Evolutionary conservation across 129 eudicot species (phyloP).

Genomic region (Flaveria sonorensis): DNA sequence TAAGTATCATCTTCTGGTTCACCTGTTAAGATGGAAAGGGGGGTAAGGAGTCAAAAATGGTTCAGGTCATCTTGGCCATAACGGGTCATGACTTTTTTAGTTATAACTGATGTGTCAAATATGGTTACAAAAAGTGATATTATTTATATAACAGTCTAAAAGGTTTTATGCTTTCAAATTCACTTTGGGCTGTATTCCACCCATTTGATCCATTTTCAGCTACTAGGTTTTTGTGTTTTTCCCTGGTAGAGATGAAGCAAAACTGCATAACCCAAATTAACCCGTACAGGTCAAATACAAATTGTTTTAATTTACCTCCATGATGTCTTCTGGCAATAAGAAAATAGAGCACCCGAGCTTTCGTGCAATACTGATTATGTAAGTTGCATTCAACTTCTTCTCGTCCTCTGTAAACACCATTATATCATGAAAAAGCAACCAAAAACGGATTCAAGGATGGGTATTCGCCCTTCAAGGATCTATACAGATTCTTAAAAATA

Average conservation of each 20-base stretch:
- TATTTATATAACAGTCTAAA: background rate
- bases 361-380: slow-evolving; percentile 92
- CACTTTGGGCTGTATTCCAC: slow-evolving; percentile 1
- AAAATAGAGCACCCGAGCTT: slow-evolving; percentile 95
- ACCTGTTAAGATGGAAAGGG: slow-evolving; percentile 48
- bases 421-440: background rate
- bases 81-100: background rate
- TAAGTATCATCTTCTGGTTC: slow-evolving; percentile 93
- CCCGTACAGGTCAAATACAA: background rate
- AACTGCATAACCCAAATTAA: background rate
- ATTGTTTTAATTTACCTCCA: slow-evolving; percentile 59
- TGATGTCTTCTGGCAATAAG: slow-evolving; percentile 94
- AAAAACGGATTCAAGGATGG: too few species aligned
- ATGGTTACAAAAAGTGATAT: background rate
- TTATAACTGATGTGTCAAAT: background rate
- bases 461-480: background rate
- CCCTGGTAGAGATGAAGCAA: background rate
- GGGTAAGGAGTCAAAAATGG: background rate
- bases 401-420: slow-evolving; percentile 64
- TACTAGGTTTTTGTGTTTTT: background rate
- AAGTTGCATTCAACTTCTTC: slow-evolving; percentile 93
- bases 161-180: background rate
- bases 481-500: background rate
- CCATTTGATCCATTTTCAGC: background rate
- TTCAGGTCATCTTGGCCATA: background rate